A percentile compares a stretch with the other conserved stretches of the same genome.
These are phyloP conservation scores for Thermomyces lanuginosus DNA, from an alignment of 2,329 filamentous ascomycete genomes.

Conservation along the genomic window DNA sequence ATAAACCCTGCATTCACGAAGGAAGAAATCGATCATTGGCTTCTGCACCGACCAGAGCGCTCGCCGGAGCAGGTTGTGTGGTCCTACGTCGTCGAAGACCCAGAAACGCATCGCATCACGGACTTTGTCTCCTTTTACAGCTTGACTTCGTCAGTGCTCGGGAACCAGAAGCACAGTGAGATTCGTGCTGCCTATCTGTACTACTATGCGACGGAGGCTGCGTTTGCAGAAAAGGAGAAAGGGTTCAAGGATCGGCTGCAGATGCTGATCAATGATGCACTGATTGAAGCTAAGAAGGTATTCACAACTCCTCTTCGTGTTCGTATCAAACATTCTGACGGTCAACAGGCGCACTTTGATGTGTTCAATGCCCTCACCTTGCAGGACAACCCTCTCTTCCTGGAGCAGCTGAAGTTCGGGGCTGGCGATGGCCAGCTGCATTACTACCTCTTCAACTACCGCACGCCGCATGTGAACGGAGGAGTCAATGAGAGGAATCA, in stretches of 20 bases:
- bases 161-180: conserved; percentile 56
- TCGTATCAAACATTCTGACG: background rate
- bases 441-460: conserved; percentile 97
- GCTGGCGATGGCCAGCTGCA: conserved; percentile 87
- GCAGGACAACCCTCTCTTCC: conserved; percentile 85
- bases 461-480: conserved; percentile 66
- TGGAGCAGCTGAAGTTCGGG: conserved; percentile 87
- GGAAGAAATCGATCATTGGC: conserved; percentile 77
- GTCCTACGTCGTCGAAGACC: conserved; percentile 75
- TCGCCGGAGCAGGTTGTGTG: conserved; percentile 79
- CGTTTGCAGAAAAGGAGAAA: conserved; percentile 39
- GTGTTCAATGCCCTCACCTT: conserved; percentile 93
- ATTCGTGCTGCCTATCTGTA: conserved; percentile 89
- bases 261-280: conserved; percentile 61
- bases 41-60: conserved; percentile 51
- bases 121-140: conserved; percentile 97
- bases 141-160: conserved; percentile 83
- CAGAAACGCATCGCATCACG: conserved; percentile 60
- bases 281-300: conserved; percentile 72
- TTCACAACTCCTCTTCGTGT: conserved; percentile 3
- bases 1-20: conserved; percentile 66
- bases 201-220: conserved; percentile 82
- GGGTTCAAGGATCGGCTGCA: conserved; percentile 68
- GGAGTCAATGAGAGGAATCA: conserved; percentile 67
- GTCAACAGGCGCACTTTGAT: conserved; percentile 54